Percentiles rank a stretch among this genome's conserved stretches.
These are phyloP conservation scores for Alternaria postmessia DNA, from an alignment of 2,329 filamentous ascomycete species.

Conservation along the genomic window DNA sequence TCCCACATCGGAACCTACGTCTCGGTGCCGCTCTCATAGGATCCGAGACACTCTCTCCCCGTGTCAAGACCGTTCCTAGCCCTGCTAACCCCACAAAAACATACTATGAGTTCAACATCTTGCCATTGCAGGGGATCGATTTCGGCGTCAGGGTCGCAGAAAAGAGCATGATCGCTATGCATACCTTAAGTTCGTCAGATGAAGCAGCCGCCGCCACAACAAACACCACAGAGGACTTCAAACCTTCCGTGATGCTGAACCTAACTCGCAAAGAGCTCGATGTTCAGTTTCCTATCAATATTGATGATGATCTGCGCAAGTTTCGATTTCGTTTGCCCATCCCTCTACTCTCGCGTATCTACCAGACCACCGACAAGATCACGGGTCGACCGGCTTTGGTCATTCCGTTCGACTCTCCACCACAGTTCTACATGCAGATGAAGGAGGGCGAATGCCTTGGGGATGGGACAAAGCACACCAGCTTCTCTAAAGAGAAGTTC, in stretches of 20 bases:
- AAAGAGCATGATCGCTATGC: constrained; percentile 67
- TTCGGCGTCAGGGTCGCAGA: constrained; percentile 69
- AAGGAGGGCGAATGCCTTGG: constrained; percentile 19
- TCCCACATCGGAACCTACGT: constrained; percentile 17
- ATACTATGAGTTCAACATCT: constrained; percentile 37
- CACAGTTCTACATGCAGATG: constrained; percentile 55
- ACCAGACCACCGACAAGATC: constrained; percentile 30
- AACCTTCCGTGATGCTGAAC: constrained; percentile 50
- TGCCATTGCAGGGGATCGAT: constrained; percentile 58
- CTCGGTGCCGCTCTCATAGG: constrained; percentile 14
- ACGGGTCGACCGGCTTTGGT: constrained; percentile 28
- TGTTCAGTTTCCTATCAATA: constrained; percentile 54
- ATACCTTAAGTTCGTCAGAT: constrained; percentile 48
- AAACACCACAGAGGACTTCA: too few relatives aligned
- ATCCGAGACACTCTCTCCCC: constrained; percentile 9
- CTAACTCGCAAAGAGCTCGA: constrained; percentile 55
- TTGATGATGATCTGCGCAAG: constrained; percentile 23
- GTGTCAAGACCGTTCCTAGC: constrained; percentile 26
- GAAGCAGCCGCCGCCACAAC: neutral
- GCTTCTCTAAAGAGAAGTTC: constrained; percentile 32
- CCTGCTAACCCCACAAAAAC: constrained; percentile 29
- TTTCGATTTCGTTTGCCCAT: constrained; percentile 58
- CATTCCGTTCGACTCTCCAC: constrained; percentile 50
- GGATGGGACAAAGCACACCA: constrained; percentile 15
- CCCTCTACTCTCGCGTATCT: constrained; percentile 53